Evolutionary conservation across 345 rosid species (phyloP), one percentile per base, ranked within the genome.

Genomic region (Salix viminalis): DNA sequence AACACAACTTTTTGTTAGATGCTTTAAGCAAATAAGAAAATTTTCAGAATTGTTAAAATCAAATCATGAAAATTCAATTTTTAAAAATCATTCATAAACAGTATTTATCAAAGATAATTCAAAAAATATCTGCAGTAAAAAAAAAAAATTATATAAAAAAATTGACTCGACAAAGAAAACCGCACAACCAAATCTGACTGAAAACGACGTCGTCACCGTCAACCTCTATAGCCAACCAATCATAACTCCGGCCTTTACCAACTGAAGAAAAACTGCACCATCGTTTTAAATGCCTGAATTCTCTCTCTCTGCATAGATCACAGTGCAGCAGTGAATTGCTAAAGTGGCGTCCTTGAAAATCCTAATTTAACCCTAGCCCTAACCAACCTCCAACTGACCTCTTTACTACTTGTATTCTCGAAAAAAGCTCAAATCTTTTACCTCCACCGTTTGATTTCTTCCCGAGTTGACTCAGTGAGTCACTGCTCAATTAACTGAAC

Each of bases 141-240:
- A 32, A 7, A 66, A n/a, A 1, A 30, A 18, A 16, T 18, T 23
- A 4, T 5, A 65, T 65, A 26, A 15, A 30, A 69, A 37, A 12
- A 44, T 39, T 39, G 28, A 12, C 3, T 11, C 2, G 4, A 42
- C 18, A 2, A 26, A 18, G 7, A 6, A 16, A 50, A 21, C 0
- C 4, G 10, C 67, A 34, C 58, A 28, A 19, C 73, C 54, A 8
- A 18, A 18, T 32, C 67, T 23, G 4, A 5, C 6, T 1, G 2
- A 4, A 81, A 73, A 75, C 86, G 88, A 19, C 77, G 12, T 7
- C 78, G 83, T 85, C 42, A 16, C 14, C 1, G 24, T 64, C 36
- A 26, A 3, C 56, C 62, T 79, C 28, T 4, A 19, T 42, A 72
- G 26, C 52, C 48, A 62, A 69, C 83, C 75, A 74, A 54, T 67